These are phyloP conservation scores for Boletus mariae DNA, from an alignment of 1,284 basidiomycete genomes.

Conservation along the genomic window DNA sequence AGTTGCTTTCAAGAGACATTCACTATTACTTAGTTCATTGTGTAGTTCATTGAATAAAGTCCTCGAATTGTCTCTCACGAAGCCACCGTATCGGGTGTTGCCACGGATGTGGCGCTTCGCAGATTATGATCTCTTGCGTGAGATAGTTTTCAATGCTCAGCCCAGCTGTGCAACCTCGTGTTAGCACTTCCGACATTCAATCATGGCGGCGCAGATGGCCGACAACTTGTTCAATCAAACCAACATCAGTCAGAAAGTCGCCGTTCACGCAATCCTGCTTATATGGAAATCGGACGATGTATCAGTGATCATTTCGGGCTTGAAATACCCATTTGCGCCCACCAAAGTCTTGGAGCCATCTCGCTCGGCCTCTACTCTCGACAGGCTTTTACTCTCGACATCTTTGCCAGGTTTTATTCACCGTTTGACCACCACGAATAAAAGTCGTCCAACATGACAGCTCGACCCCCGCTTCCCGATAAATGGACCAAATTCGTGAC, in stretches of 20 bases:
- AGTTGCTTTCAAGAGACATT: too few relatives aligned
- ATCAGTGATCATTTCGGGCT: background rate
- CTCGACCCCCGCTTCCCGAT: conserved; percentile 14
- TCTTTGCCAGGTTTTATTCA: background rate
- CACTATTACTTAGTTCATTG: too few relatives aligned
- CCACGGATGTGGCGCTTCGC: too few relatives aligned
- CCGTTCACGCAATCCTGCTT: background rate
- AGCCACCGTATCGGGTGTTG: too few relatives aligned
- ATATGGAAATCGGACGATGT: background rate
- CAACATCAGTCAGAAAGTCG: background rate
- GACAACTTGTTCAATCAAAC: too few relatives aligned
- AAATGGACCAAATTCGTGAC: conserved; percentile 29
- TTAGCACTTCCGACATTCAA: too few relatives aligned
- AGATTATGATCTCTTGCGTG: too few relatives aligned
- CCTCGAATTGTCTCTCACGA: too few relatives aligned
- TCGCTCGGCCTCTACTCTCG: background rate
- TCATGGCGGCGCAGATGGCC: too few relatives aligned
- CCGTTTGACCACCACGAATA: background rate
- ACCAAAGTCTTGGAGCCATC: background rate
- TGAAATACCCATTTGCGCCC: background rate
- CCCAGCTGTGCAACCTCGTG: too few relatives aligned
- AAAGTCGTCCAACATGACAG: conserved; percentile 17
- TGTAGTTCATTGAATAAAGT: too few relatives aligned
- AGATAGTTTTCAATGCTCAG: too few relatives aligned
- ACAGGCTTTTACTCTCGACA: background rate